These are phyloP conservation scores for Circinella umbellata DNA, from an alignment of 371 early-diverging fungal species.

Conservation along the genomic window DNA sequence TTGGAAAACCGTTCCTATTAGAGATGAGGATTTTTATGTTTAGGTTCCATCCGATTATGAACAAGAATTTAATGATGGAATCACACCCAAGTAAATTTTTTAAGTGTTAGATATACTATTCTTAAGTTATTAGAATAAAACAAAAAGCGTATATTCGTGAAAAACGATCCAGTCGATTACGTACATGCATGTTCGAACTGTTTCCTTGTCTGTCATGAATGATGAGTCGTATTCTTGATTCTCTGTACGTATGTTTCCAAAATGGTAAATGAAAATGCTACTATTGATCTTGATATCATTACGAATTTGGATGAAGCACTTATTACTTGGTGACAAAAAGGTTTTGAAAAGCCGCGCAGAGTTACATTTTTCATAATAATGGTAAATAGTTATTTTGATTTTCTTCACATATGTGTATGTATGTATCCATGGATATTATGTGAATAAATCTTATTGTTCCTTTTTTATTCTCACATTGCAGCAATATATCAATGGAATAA, in stretches of 20 bases:
- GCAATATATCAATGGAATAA: no score
- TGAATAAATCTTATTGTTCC: no score
- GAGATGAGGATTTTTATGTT: background rate
- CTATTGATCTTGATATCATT: background rate
- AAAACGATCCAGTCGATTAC: background rate
- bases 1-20: background rate
- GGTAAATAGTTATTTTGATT: no score
- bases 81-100: background rate
- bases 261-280: background rate
- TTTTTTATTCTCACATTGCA: no score
- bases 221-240: background rate
- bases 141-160: background rate
- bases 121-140: background rate
- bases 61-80: background rate
- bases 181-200: background rate
- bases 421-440: no score
- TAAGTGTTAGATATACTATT: background rate
- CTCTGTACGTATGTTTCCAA: background rate
- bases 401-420: no score
- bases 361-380: no score
- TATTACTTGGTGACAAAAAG: background rate
- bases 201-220: background rate
- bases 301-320: background rate
- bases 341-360: no score
- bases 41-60: background rate